Evolutionary conservation across 2,329 filamentous ascomycete species (phyloP).

Genomic region (Capronia americana): DNA sequence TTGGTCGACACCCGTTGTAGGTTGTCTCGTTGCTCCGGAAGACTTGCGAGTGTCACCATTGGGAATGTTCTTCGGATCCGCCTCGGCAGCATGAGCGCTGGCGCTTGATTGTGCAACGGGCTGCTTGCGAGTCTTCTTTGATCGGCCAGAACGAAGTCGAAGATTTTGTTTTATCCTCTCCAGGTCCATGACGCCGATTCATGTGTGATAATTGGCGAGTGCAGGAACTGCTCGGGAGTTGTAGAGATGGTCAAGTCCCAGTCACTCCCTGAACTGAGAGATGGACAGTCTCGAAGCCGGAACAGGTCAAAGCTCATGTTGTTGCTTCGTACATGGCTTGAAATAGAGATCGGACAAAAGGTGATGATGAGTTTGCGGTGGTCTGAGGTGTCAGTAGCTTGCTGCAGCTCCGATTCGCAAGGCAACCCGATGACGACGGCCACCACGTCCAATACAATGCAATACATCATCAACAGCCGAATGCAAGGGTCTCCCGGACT

Average conservation of each 20-base stretch:
- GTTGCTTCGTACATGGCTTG: background rate
- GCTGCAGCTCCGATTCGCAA: conserved; percentile 22
- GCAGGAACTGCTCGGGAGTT: background rate
- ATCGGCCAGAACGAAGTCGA: conserved; percentile 38
- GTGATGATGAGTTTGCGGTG: conserved; percentile 50
- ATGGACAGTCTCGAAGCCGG: conserved; percentile 1
- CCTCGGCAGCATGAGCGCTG: background rate
- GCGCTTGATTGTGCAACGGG: conserved; percentile 3
- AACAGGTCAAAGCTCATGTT: background rate
- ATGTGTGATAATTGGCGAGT: background rate
- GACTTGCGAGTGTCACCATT: conserved; percentile 4
- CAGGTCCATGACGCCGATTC: conserved; percentile 34
- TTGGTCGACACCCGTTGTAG: background rate
- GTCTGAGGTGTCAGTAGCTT: conserved; percentile 55
- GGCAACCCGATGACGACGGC: conserved; percentile 16
- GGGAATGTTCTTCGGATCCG: conserved; percentile 8
- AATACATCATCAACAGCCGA: conserved; percentile 10
- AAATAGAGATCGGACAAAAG: background rate
- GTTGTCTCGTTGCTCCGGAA: background rate
- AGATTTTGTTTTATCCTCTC: conserved; percentile 40
- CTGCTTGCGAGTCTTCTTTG: conserved; percentile 34
- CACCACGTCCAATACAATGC: conserved; percentile 8
- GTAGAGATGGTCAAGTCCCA: background rate
- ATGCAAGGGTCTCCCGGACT: background rate
- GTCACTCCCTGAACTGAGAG: background rate